Percentiles rank a stretch among this genome's conserved stretches.
These are phyloP conservation scores for Coemansia erecta DNA, from an alignment of 192 early-diverging fungal genomes.

Conservation along the genomic window DNA sequence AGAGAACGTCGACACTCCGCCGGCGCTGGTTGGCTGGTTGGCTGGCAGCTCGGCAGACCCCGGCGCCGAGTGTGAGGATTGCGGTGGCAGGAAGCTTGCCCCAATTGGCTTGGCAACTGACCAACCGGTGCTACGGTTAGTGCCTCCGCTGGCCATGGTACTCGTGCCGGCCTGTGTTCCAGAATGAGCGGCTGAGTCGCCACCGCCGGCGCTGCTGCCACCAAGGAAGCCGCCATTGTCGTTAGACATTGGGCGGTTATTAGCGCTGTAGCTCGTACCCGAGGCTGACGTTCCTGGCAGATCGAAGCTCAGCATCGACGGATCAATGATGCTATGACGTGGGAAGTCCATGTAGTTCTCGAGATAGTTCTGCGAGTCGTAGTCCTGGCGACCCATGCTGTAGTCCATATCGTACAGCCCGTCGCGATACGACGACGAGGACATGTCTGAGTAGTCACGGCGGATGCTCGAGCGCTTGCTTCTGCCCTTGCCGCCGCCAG, in stretches of 20 bases:
- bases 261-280: conserved; percentile 16
- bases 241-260: neutral
- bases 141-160: neutral
- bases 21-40: neutral
- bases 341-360: conserved; percentile 47
- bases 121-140: conserved; percentile 20
- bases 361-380: conserved; percentile 30
- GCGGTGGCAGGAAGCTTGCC: conserved; percentile 19
- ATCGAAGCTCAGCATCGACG: conserved; percentile 49
- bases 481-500: conserved; percentile 3
- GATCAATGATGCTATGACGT: conserved; percentile 54
- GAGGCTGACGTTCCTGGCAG: conserved; percentile 17
- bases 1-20: conserved; percentile 9
- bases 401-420: conserved; percentile 21
- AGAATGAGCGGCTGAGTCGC: neutral
- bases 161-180: neutral
- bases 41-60: neutral
- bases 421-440: conserved; percentile 13
- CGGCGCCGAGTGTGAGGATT: conserved; percentile 12
- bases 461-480: conserved; percentile 11
- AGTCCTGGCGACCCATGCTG: conserved; percentile 13
- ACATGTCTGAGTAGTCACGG: conserved; percentile 16
- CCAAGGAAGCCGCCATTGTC: neutral
- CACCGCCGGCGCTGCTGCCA: neutral
- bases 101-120: conserved; percentile 35